These are phyloP conservation scores for Lepiota venenata DNA, from an alignment of 768 basidiomycete species.

Conservation along the genomic window DNA sequence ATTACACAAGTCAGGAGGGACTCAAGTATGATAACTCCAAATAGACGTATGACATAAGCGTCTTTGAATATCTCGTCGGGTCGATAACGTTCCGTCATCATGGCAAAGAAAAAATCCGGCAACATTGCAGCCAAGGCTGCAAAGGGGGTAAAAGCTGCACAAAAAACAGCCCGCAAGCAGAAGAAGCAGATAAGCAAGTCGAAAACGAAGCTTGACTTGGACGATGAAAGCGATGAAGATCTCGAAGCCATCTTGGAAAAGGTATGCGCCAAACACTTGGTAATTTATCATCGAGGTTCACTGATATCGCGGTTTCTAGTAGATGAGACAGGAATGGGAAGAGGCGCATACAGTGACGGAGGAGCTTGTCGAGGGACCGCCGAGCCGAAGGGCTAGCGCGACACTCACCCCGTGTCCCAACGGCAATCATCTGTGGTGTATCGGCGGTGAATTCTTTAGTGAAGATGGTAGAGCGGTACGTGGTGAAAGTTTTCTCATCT, in stretches of 20 bases:
- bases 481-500: conserved; percentile 3
- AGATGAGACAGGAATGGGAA: conserved; percentile 85
- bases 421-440: conserved; percentile 79
- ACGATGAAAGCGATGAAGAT: conserved; percentile 57
- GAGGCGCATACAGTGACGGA: conserved; percentile 79
- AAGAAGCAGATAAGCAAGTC: conserved; percentile 55
- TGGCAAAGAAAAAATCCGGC: conserved; percentile 54
- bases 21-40: too few species aligned
- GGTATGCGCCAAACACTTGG: conserved; percentile 33
- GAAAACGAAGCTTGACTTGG: conserved; percentile 18
- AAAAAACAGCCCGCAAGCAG: conserved; percentile 69
- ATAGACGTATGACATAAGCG: too few species aligned
- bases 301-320: conserved; percentile 29
- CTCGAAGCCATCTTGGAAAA: conserved; percentile 81
- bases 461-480: conserved; percentile 79
- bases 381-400: conserved; percentile 79
- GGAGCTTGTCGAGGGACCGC: conserved; percentile 80
- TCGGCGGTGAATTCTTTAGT: conserved; percentile 85
- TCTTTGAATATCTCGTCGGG: too few species aligned
- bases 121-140: conserved; percentile 49
- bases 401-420: conserved; percentile 77
- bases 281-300: conserved; percentile 6
- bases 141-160: conserved; percentile 62
- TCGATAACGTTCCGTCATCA: too few species aligned
- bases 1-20: too few species aligned